These are phyloP conservation scores for Gossypium thurberi DNA, from an alignment of 345 rosid genomes.

Conservation along the genomic window DNA sequence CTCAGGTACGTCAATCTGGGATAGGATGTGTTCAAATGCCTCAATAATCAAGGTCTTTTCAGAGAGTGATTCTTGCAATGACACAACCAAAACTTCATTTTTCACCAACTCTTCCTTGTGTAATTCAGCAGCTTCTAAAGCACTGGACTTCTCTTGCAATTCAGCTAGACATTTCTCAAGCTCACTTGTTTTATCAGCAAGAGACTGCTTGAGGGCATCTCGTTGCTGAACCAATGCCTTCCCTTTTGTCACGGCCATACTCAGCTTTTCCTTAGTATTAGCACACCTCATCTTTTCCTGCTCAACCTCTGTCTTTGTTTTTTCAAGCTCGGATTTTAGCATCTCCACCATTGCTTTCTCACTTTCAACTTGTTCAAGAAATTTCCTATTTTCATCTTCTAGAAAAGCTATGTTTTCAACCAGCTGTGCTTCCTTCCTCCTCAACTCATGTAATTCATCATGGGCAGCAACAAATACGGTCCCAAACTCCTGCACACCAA, in stretches of 20 bases:
- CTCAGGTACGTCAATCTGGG: slow-evolving; percentile 41
- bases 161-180: slow-evolving; percentile 63
- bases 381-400: slow-evolving; percentile 49
- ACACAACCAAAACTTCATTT: slow-evolving; percentile 42
- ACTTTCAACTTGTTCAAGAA: slow-evolving; percentile 51
- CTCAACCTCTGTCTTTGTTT: slow-evolving; percentile 53
- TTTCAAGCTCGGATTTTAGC: slow-evolving; percentile 42
- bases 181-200: slow-evolving; percentile 62
- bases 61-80: slow-evolving; percentile 54
- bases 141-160: slow-evolving; percentile 52
- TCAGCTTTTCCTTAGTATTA: slow-evolving; percentile 87
- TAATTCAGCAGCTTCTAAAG: slow-evolving; percentile 48
- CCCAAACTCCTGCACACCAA: slow-evolving; percentile 44
- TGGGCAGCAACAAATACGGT: slow-evolving; percentile 52
- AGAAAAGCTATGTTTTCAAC: slow-evolving; percentile 37
- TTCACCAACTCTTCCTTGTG: slow-evolving; percentile 52
- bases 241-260: slow-evolving; percentile 93
- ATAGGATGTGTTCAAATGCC: slow-evolving; percentile 47
- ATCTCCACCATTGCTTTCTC: slow-evolving; percentile 41
- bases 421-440: slow-evolving; percentile 47
- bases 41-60: slow-evolving; percentile 45
- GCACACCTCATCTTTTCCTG: slow-evolving; percentile 69
- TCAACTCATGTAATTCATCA: slow-evolving; percentile 49
- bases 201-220: slow-evolving; percentile 68
- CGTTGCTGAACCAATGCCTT: slow-evolving; percentile 92